Conservation (phyloP, 768 basidiomycete genomes). For the Vishniacozyma victoriae region DNA sequence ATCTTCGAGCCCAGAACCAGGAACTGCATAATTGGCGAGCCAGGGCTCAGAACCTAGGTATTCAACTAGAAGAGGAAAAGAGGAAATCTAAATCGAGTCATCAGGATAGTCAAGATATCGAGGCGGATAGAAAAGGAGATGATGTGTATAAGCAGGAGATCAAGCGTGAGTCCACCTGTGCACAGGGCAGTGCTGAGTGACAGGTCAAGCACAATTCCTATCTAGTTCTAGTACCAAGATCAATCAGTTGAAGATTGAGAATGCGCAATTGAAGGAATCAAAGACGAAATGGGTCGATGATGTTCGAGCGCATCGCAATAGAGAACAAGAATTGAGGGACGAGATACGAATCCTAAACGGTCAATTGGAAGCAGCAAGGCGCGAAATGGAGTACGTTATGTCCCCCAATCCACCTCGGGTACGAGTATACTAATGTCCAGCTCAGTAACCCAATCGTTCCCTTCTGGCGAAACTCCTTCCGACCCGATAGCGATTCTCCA, state of each 20-base stretch:
- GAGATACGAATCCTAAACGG: conserved; percentile 29
- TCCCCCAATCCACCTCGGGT: background rate
- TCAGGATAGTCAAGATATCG: conserved; percentile 8
- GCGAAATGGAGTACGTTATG: conserved; percentile 43
- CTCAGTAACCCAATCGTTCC: conserved; percentile 39
- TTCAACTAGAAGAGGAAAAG: conserved; percentile 38
- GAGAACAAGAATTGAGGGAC: conserved; percentile 31
- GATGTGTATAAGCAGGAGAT: conserved; percentile 26
- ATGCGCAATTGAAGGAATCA: too few species aligned
- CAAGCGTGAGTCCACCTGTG: conserved; percentile 23
- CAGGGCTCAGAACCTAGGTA: conserved; percentile 24
- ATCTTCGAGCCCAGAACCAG: too few species aligned
- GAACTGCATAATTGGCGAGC: conserved; percentile 21
- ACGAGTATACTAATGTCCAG: conserved; percentile 18
- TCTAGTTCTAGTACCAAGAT: too few species aligned
- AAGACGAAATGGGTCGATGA: conserved; percentile 36
- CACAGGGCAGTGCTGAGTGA: too few species aligned
- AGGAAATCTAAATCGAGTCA: conserved; percentile 19
- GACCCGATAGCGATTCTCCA: conserved; percentile 16
- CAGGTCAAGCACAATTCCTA: too few species aligned
- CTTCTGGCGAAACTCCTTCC: conserved; percentile 16
- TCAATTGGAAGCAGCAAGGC: conserved; percentile 35
- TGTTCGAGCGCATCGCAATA: conserved; percentile 20
- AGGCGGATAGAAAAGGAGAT: conserved; percentile 17
- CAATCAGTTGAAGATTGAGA: too few species aligned